phyloP scores from a whole-genome alignment of 1,284 basidiomycete species.

The Mycena citricolor region DNA sequence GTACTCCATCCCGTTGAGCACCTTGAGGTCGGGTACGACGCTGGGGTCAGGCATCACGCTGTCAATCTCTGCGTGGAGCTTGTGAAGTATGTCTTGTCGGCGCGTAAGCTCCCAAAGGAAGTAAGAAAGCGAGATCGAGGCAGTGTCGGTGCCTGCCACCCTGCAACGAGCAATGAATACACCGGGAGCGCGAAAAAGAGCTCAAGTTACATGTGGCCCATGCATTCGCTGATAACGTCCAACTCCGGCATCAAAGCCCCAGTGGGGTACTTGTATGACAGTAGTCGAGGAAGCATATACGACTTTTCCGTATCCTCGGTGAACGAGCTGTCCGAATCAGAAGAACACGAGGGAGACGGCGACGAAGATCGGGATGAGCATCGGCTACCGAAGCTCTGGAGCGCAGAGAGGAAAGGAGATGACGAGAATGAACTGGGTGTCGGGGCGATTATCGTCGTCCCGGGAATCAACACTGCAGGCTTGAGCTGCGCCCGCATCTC shows the following conservation, averaged over 20 bases:
- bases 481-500: constrained; percentile 63
- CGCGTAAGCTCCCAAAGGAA: constrained; percentile 15
- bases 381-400: constrained; percentile 12
- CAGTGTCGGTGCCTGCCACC: constrained; percentile 25
- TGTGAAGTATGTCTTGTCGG: constrained; percentile 1
- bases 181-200: constrained; percentile 10
- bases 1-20: constrained; percentile 7
- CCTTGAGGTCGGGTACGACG: constrained; percentile 6
- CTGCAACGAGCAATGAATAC: constrained; percentile 36
- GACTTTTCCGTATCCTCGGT: constrained; percentile 49
- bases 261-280: constrained; percentile 54
- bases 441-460: constrained; percentile 14
- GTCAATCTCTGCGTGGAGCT: constrained; percentile 13
- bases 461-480: constrained; percentile 27
- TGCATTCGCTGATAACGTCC: constrained; percentile 72
- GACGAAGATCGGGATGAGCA: constrained; percentile 16
- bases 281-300: constrained; percentile 65
- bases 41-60: constrained; percentile 8
- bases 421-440: too few species aligned
- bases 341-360: constrained; percentile 14
- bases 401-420: constrained; percentile 17
- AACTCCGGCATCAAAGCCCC: constrained; percentile 58
- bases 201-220: constrained; percentile 67
- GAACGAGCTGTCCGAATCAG: constrained; percentile 20
- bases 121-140: constrained; percentile 57